These are phyloP conservation scores for Acorus gramineus DNA, from an alignment of 106 monocot species.

Conservation along the genomic window DNA sequence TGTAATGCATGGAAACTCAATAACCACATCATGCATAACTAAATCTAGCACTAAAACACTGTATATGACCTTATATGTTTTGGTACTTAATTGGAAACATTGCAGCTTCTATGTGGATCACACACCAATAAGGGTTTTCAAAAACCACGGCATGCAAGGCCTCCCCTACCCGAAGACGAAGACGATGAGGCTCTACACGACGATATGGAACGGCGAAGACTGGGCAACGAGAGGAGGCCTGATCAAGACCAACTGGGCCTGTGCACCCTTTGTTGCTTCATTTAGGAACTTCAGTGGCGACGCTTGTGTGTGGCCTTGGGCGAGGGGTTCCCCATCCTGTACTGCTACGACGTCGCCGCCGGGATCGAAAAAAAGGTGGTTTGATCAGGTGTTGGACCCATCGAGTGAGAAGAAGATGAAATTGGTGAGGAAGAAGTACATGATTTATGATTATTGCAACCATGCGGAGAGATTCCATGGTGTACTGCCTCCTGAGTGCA, in stretches of 20 bases:
- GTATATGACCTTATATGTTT: no score
- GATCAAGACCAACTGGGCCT: slow-evolving; percentile 9
- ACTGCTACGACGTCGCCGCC: not conserved
- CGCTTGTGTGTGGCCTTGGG: not conserved
- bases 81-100: no score
- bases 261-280: slow-evolving; percentile 10
- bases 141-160: slow-evolving; percentile 3
- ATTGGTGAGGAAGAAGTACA: slow-evolving; percentile 15
- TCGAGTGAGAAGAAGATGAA: slow-evolving; percentile 9
- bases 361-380: not conserved
- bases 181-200: slow-evolving; percentile 11
- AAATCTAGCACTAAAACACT: no score
- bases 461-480: no score
- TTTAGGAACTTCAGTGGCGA: not conserved
- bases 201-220: slow-evolving; percentile 11
- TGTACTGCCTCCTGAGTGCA: no score
- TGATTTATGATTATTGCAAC: slow-evolving; percentile 23
- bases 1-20: slow-evolving; percentile 1
- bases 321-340: not conserved
- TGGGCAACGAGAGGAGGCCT: slow-evolving; percentile 15
- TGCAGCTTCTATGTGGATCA: slow-evolving; percentile 8
- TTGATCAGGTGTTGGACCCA: slow-evolving; percentile 5
- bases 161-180: slow-evolving; percentile 9
- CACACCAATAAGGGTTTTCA: slow-evolving; percentile 8
- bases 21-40: no score